Base-by-base conservation (phyloP, 306 rosid species). In the Rubus parviflorus region DNA sequence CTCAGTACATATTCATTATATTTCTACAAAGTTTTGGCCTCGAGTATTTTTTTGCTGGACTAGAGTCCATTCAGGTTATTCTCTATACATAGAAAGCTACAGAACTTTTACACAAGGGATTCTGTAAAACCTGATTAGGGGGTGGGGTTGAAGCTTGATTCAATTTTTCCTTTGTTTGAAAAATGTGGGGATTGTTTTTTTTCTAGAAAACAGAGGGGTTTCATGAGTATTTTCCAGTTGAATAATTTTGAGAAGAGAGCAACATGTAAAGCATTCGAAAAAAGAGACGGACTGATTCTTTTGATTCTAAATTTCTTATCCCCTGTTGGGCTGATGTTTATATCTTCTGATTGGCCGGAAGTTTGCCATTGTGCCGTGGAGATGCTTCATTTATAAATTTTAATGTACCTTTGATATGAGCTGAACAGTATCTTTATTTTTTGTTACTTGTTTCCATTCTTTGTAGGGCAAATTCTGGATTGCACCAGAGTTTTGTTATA, bases 21-120 rank as follows among this genome's bases (percentile, higher is more conserved):
- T 56, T 68, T 64, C 16, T 19, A 37, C 79, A 43, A 82, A 81
- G 70, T 84, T 84, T 87, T 80, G 81, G 77, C 79, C 64, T 11
- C 8, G 37, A 52, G 51, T 30, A 30, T 75, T 75, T 15, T 41
- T 70, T 52, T 52, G 19, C 75, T 53, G 71, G 61, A 78, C 61
- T 14, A 17, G 12, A 90, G 81, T 81, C 75, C 54, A 11, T n/a
- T 68, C 49, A 38, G 69, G 40, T 72, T 20, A 45, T 66, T 35
- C 52, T 53, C 43, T 47, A 22, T 42, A 12, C 47, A 12, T 38
- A 70, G 37, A 60, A 67, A 56, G 51, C 56, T 23, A 30, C 20
- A 22, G 20, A 58, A 67, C 67, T 23, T 49, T 73, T 73, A 30
- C 61, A 41, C 8, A 35, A 66, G 68, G 74, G 52, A 15, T 43